A percentile compares a stretch with the other conserved stretches of the same genome.
These are phyloP conservation scores for Eucalyptus tenuipes DNA, from an alignment of 345 rosid genomes.

Conservation along the genomic window DNA sequence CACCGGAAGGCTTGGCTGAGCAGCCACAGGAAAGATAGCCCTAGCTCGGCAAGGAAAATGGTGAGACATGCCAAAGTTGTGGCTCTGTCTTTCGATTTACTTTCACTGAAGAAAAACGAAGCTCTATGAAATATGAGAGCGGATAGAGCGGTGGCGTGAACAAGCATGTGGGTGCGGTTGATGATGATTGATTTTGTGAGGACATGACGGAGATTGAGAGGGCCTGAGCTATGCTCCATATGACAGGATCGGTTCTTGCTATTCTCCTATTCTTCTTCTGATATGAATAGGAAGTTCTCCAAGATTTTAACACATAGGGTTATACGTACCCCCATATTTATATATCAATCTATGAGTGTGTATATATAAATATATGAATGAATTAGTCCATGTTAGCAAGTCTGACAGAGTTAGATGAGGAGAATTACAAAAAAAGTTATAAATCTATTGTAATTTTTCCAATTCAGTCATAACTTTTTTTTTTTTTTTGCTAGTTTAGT, in stretches of 20 bases:
- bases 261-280: not conserved
- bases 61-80: constrained; percentile 4
- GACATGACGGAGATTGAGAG: constrained; percentile 13
- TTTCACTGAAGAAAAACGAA: constrained; percentile 4
- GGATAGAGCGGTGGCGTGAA: constrained; percentile 15
- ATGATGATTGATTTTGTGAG: constrained; percentile 2
- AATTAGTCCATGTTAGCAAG: no score
- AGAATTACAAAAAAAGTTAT: no score
- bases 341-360: not conserved
- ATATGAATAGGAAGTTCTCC: not conserved
- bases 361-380: no score
- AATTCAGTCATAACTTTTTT: no score
- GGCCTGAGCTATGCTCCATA: not conserved
- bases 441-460: no score
- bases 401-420: no score
- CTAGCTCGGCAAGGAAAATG: constrained; percentile 8
- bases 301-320: not conserved
- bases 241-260: not conserved
- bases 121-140: constrained; percentile 10
- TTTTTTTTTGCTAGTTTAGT: rapidly evolving
- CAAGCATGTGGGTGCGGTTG: constrained; percentile 2
- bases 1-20: constrained; percentile 5
- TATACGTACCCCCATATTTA: no score
- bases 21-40: constrained; percentile 21
- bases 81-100: not conserved